Conservation (phyloP, 225 moss, liverwort and hornwort species). For the Asterella californica region DNA sequence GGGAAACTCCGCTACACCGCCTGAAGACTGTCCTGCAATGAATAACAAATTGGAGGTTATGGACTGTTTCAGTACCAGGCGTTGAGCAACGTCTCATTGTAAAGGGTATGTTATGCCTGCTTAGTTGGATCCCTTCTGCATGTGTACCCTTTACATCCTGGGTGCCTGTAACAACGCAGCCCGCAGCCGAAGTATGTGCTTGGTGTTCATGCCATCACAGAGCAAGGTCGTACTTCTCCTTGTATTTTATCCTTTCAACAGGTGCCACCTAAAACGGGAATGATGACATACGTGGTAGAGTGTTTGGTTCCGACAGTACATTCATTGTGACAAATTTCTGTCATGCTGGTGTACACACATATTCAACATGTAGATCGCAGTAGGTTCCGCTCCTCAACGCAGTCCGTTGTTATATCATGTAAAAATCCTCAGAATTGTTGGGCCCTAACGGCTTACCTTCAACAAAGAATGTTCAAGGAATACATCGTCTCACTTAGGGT, state of each 20-base stretch:
- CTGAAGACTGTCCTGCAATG: not conserved
- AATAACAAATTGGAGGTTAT: slow-evolving; percentile 21
- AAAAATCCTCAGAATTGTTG: slow-evolving; percentile 37
- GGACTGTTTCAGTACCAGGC: slow-evolving; percentile 22
- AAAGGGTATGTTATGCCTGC: slow-evolving; percentile 25
- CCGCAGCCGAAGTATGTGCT: slow-evolving; percentile 9
- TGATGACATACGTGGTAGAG: slow-evolving; percentile 30
- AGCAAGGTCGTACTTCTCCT: slow-evolving; percentile 27
- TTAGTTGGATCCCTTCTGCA: slow-evolving; percentile 10
- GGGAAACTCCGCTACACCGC: not conserved
- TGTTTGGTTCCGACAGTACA: slow-evolving; percentile 33
- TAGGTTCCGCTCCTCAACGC: slow-evolving; percentile 24
- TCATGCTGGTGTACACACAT: slow-evolving; percentile 30
- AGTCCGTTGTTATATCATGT: slow-evolving; percentile 34
- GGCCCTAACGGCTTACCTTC: slow-evolving; percentile 26
- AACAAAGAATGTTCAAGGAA: slow-evolving; percentile 26
- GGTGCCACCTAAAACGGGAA: slow-evolving; percentile 34
- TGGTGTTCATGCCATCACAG: slow-evolving; percentile 16
- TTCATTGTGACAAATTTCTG: slow-evolving; percentile 28
- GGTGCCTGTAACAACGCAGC: slow-evolving; percentile 13
- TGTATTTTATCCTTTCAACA: slow-evolving; percentile 39
- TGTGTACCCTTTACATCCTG: slow-evolving; percentile 12
- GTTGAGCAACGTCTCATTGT: slow-evolving; percentile 11
- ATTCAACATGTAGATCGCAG: slow-evolving; percentile 30
- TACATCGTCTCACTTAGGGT: slow-evolving; percentile 26